Conservation (phyloP, 2,329 filamentous ascomycete species). For the Didymella pinodella region DNA sequence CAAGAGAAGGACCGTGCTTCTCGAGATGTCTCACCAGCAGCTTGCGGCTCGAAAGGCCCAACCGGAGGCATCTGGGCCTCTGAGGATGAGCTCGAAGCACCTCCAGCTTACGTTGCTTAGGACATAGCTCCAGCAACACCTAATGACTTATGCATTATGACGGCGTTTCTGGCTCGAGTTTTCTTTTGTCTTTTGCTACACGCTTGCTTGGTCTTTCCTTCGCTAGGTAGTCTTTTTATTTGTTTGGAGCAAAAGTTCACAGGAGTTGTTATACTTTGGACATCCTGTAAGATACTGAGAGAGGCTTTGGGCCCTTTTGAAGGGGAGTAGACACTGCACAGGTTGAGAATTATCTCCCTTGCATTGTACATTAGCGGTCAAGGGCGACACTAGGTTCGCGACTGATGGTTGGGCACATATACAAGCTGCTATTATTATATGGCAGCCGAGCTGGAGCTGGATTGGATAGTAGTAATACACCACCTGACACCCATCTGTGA, state of each 20-base stretch:
- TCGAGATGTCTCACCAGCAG: conserved; percentile 19
- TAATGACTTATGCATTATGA: conserved; percentile 23
- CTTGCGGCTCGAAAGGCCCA: conserved; percentile 16
- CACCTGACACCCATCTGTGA: background rate
- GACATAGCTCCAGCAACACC: conserved; percentile 10
- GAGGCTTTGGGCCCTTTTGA: background rate
- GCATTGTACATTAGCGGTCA: conserved; percentile 4
- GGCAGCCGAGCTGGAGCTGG: background rate
- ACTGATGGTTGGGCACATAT: conserved; percentile 5
- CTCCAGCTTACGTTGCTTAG: conserved; percentile 47
- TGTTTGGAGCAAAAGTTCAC: conserved; percentile 11
- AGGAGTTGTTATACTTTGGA: background rate
- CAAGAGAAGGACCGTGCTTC: conserved; percentile 72
- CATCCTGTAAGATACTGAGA: conserved; percentile 17
- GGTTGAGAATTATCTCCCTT: conserved; percentile 2
- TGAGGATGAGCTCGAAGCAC: conserved; percentile 42
- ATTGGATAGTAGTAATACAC: conserved; percentile 15
- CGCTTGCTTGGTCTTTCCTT: conserved; percentile 14
- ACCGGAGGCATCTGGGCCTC: conserved; percentile 34
- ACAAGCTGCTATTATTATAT: conserved; percentile 4
- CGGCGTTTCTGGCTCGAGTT: conserved; percentile 7
- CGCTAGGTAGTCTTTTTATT: conserved; percentile 3
- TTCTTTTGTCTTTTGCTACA: conserved; percentile 13
- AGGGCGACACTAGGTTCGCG: background rate
- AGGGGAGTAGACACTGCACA: background rate